Evolutionary conservation across 768 basidiomycete genomes (phyloP).

Genomic region (Suillus alpinus): DNA sequence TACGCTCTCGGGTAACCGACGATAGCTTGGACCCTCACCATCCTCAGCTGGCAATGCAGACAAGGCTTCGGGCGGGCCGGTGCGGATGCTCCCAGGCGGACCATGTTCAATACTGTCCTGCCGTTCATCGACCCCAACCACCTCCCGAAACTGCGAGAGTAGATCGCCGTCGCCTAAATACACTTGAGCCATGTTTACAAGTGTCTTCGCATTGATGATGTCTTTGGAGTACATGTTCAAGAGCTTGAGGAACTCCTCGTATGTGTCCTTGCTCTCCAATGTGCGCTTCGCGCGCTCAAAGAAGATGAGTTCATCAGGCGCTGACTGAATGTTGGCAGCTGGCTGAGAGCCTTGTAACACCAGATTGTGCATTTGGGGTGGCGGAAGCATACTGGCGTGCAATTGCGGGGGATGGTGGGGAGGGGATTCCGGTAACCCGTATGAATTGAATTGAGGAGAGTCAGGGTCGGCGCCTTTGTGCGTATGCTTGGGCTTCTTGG

Average conservation of each 20-base stretch:
- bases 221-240: constrained; percentile 89
- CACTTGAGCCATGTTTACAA: constrained; percentile 75
- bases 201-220: constrained; percentile 80
- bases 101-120: constrained; percentile 60
- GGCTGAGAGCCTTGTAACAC: constrained; percentile 19
- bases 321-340: constrained; percentile 27
- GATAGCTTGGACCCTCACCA: constrained; percentile 92
- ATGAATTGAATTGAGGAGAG: constrained; percentile 42
- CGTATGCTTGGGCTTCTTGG: constrained; percentile 62
- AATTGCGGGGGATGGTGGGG: constrained; percentile 25
- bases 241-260: constrained; percentile 94
- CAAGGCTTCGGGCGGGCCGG: constrained; percentile 71
- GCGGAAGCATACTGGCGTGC: constrained; percentile 28
- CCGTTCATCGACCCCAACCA: constrained; percentile 78
- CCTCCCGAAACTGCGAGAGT: constrained; percentile 78
- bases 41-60: constrained; percentile 78
- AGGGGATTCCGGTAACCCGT: constrained; percentile 42
- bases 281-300: constrained; percentile 90
- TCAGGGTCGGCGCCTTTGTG: constrained; percentile 61
- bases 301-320: constrained; percentile 82
- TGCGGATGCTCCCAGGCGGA: constrained; percentile 76
- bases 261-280: constrained; percentile 70
- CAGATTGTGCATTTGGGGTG: constrained; percentile 24
- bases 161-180: constrained; percentile 85
- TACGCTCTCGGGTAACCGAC: constrained; percentile 83